phyloP scores from a whole-genome alignment of 2,329 filamentous ascomycete species.

The Akanthomyces lecanii region DNA sequence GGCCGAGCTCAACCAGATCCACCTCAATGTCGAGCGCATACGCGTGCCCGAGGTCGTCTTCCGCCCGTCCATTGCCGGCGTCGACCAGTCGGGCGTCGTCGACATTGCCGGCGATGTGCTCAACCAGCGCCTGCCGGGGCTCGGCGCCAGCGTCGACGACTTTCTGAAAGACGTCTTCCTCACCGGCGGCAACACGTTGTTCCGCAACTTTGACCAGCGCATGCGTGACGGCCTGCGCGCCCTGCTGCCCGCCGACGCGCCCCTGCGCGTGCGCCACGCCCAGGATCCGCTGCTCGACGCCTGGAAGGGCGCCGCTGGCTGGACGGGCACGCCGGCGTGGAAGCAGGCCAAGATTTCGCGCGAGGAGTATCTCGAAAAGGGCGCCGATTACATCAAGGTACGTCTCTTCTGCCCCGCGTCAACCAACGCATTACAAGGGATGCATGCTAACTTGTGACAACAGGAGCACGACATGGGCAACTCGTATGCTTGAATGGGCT shows the following conservation, averaged over 20 bases:
- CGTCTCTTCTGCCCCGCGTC: not conserved
- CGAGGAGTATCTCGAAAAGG: slow-evolving; percentile 88
- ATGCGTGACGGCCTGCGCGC: slow-evolving; percentile 68
- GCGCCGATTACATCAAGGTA: slow-evolving; percentile 87
- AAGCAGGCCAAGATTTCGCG: slow-evolving; percentile 65
- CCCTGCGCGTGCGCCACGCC: slow-evolving; percentile 68
- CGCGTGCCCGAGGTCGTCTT: slow-evolving; percentile 91
- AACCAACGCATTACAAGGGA: no score
- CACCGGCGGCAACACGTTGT: slow-evolving; percentile 88
- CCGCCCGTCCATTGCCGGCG: slow-evolving; percentile 83
- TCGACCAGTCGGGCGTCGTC: slow-evolving; percentile 89
- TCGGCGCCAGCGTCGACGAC: slow-evolving; percentile 52
- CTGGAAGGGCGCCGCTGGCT: slow-evolving; percentile 87
- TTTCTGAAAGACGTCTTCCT: slow-evolving; percentile 86
- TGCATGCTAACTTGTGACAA: not conserved
- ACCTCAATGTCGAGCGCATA: slow-evolving; percentile 95
- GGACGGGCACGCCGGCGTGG: slow-evolving; percentile 63
- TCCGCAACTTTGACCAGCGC: slow-evolving; percentile 80
- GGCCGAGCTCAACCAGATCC: slow-evolving; percentile 77
- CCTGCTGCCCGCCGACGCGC: slow-evolving; percentile 64
- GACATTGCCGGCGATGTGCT: slow-evolving; percentile 91
- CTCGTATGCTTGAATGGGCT: slow-evolving; percentile 41
- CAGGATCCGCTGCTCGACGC: slow-evolving; percentile 77
- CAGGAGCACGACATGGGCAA: slow-evolving; percentile 67
- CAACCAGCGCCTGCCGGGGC: slow-evolving; percentile 66